Percentiles rank a stretch among this genome's conserved stretches.
phyloP scores from a whole-genome alignment of 306 rosid genomes.

The Oxytropis ochrocephala region DNA sequence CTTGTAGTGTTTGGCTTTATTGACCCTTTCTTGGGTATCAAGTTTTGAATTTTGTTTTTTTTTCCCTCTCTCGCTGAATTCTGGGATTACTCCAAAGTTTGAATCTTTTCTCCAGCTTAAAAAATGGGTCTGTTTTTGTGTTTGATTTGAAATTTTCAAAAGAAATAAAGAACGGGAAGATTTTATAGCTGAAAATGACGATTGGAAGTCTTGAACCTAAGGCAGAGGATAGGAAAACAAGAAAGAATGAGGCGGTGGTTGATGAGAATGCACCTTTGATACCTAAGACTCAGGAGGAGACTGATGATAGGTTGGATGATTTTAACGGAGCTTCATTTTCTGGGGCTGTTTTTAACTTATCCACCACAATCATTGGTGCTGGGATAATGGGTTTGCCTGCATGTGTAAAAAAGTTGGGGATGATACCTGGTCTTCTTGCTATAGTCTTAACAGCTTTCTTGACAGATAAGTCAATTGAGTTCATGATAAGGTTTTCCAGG shows the following conservation, averaged over 20 bases:
- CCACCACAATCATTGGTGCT: conserved; percentile 83
- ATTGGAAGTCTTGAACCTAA: conserved; percentile 25
- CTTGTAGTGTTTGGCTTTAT: not conserved
- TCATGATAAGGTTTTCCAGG: conserved; percentile 58
- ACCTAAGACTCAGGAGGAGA: conserved; percentile 36
- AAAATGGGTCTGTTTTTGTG: conserved; percentile 13
- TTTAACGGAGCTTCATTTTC: conserved; percentile 81
- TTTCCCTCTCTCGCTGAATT: not conserved
- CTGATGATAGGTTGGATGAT: conserved; percentile 42
- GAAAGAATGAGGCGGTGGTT: conserved; percentile 34
- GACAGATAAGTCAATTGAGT: conserved; percentile 66
- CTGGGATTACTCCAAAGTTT: not conserved
- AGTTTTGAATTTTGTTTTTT: not conserved
- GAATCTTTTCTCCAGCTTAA: conserved; percentile 14
- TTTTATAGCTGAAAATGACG: conserved; percentile 39
- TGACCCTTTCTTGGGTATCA: not conserved
- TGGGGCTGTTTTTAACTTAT: conserved; percentile 82
- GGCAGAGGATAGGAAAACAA: conserved; percentile 35
- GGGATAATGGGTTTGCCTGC: conserved; percentile 96
- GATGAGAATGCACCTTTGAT: conserved; percentile 66
- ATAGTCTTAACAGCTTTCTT: conserved; percentile 59
- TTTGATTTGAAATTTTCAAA: not conserved
- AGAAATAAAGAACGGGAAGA: not conserved
- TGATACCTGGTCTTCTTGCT: conserved; percentile 64
- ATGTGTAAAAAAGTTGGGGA: conserved; percentile 66